Evolutionary conservation across 371 early-diverging fungal species (phyloP).

Genomic region (Capillidium heterosporum): DNA sequence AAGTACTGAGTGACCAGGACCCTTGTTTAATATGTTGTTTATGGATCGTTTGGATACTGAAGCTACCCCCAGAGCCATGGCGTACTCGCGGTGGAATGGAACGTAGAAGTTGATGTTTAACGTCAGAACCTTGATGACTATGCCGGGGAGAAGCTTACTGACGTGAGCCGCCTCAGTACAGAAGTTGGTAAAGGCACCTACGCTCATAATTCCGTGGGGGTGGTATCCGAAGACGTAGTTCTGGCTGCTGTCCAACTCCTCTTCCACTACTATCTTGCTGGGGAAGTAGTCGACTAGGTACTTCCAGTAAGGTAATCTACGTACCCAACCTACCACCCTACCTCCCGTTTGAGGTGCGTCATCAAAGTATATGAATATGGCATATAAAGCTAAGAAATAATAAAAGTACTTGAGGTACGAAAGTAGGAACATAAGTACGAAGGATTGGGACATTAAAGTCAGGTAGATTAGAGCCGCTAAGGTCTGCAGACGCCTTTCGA

Average conservation of each 20-base stretch:
- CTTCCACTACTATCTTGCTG: constrained; percentile 14
- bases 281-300: constrained; percentile 9
- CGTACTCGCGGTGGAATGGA: constrained; percentile 56
- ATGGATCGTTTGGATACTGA: constrained; percentile 59
- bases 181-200: constrained; percentile 68
- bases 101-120: constrained; percentile 37
- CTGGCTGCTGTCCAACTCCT: constrained; percentile 47
- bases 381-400: constrained; percentile 34
- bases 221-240: constrained; percentile 66
- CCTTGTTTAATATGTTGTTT: constrained; percentile 44
- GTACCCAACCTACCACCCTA: not conserved
- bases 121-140: constrained; percentile 36
- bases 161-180: constrained; percentile 51
- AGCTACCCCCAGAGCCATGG: constrained; percentile 47
- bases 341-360: constrained; percentile 27
- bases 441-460: constrained; percentile 26
- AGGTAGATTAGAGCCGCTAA: constrained; percentile 40
- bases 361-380: constrained; percentile 28
- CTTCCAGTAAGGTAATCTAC: not conserved
- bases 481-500: constrained; percentile 53
- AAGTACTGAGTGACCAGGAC: constrained; percentile 49
- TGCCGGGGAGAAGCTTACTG: constrained; percentile 42
- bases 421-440: constrained; percentile 21
- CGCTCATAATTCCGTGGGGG: constrained; percentile 68
- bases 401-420: constrained; percentile 25